These are phyloP conservation scores for Celoporthe dispersa DNA, from an alignment of 2,329 filamentous ascomycete species.

Conservation along the genomic window DNA sequence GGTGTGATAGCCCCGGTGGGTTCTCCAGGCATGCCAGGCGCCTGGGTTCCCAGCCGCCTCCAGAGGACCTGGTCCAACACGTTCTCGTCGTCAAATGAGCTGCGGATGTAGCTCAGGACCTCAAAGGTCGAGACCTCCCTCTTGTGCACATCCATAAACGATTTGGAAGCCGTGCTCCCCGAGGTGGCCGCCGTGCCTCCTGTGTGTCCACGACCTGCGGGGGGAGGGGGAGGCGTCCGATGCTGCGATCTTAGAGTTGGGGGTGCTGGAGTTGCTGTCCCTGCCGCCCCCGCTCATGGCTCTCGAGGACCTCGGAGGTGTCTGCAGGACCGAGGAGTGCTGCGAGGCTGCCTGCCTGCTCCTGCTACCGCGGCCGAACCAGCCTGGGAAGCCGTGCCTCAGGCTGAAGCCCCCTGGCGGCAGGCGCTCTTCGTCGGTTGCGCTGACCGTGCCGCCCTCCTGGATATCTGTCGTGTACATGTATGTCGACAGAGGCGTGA, in stretches of 20 bases:
- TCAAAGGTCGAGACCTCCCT: slow-evolving; percentile 62
- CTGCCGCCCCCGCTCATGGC: slow-evolving; percentile 30
- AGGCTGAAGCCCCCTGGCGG: slow-evolving; percentile 90
- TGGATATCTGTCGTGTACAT: slow-evolving; percentile 84
- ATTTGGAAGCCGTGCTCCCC: slow-evolving; percentile 33
- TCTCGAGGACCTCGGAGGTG: slow-evolving; percentile 34
- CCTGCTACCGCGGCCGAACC: slow-evolving; percentile 71
- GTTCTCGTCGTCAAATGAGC: slow-evolving; percentile 76
- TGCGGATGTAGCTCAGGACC: slow-evolving; percentile 79
- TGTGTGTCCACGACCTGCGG: slow-evolving; percentile 21
- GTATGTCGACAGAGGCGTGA: slow-evolving; percentile 92
- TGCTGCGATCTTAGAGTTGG: slow-evolving; percentile 38
- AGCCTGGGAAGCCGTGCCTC: slow-evolving; percentile 85
- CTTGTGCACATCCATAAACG: slow-evolving; percentile 48
- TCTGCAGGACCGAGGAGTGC: slow-evolving; percentile 32
- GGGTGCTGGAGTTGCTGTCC: slow-evolving; percentile 37
- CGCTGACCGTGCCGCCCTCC: slow-evolving; percentile 77
- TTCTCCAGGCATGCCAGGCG: slow-evolving; percentile 92
- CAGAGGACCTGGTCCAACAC: slow-evolving; percentile 80
- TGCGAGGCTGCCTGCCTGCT: slow-evolving; percentile 50
- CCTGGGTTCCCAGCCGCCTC: slow-evolving; percentile 86
- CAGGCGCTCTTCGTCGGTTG: slow-evolving; percentile 79
- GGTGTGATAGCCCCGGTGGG: slow-evolving; percentile 52
- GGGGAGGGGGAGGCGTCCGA: slow-evolving; percentile 35
- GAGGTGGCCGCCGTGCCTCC: slow-evolving; percentile 5